Conservation (phyloP, 2,329 filamentous ascomycete genomes). For the Alternaria consortialis region DNA sequence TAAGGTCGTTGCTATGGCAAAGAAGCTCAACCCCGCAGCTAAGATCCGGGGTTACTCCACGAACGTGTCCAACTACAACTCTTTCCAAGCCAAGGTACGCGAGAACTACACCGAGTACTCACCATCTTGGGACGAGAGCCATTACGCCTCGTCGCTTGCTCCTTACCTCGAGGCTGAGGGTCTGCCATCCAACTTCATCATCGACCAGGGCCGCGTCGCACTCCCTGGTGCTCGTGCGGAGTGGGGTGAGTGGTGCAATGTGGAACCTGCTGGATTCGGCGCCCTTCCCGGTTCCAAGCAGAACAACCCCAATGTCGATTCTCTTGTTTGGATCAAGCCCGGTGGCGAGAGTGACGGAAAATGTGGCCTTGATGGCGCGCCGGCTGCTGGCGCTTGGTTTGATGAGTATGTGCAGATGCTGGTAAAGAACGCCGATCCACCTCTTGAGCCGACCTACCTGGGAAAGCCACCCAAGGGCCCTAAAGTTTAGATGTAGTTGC, state of each 20-base stretch:
- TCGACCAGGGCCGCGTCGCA: slow-evolving; percentile 40
- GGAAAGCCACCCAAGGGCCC: slow-evolving; percentile 5
- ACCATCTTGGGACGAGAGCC: slow-evolving; percentile 36
- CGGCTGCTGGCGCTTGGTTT: slow-evolving; percentile 40
- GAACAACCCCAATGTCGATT: slow-evolving; percentile 38
- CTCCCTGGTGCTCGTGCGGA: slow-evolving; percentile 32
- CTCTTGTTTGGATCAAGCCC: slow-evolving; percentile 45
- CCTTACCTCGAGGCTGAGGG: slow-evolving; percentile 35
- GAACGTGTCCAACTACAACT: slow-evolving; percentile 43
- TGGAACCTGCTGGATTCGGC: slow-evolving; percentile 36
- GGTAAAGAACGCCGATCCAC: slow-evolving; percentile 37
- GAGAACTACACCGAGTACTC: slow-evolving; percentile 39
- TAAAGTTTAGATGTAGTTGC: background rate
- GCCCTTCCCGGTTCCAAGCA: slow-evolving; percentile 23
- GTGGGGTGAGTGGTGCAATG: slow-evolving; percentile 46
- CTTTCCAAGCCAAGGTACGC: slow-evolving; percentile 34
- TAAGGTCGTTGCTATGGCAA: slow-evolving; percentile 33
- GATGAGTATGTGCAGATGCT: slow-evolving; percentile 42
- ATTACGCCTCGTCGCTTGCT: slow-evolving; percentile 33
- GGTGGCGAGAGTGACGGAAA: slow-evolving; percentile 41
- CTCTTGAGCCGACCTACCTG: slow-evolving; percentile 34
- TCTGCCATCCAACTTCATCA: slow-evolving; percentile 39
- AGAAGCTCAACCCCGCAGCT: slow-evolving; percentile 30
- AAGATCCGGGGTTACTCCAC: slow-evolving; percentile 40
- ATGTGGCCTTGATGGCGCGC: slow-evolving; percentile 38